These are phyloP conservation scores for Fusarium verrucosum DNA, from an alignment of 2,329 filamentous ascomycete genomes.

Conservation along the genomic window DNA sequence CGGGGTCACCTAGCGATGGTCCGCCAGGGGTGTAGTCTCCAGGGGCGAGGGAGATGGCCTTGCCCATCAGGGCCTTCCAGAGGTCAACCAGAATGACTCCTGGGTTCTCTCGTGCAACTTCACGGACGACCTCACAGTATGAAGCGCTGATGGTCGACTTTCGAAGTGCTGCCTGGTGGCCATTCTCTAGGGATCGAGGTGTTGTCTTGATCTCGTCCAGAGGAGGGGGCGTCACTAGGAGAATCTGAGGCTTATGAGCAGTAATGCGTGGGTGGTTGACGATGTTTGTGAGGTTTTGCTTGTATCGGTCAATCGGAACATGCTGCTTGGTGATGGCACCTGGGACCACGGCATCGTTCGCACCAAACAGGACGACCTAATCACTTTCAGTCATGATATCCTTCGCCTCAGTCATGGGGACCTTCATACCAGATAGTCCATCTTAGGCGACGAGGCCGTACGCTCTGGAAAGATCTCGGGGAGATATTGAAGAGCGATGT, in stretches of 20 bases:
- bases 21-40: slow-evolving; percentile 64
- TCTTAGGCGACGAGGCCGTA: slow-evolving; percentile 59
- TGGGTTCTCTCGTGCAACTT: slow-evolving; percentile 73
- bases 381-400: slow-evolving; percentile 31
- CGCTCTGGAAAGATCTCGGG: slow-evolving; percentile 76
- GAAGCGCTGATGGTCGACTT: slow-evolving; percentile 60
- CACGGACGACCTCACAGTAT: slow-evolving; percentile 69
- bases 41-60: slow-evolving; percentile 67
- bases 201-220: slow-evolving; percentile 77
- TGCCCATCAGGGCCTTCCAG: slow-evolving; percentile 79
- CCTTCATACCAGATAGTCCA: slow-evolving; percentile 71
- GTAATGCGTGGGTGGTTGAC: slow-evolving; percentile 74
- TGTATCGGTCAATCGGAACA: slow-evolving; percentile 79
- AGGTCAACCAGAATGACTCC: slow-evolving; percentile 80
- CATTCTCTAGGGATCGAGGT: slow-evolving; percentile 57
- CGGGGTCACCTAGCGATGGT: slow-evolving; percentile 60
- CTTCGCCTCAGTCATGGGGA: neutral
- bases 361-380: slow-evolving; percentile 83
- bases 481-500: slow-evolving; percentile 75
- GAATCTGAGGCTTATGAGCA: slow-evolving; percentile 75
- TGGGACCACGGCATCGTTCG: slow-evolving; percentile 84
- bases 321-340: slow-evolving; percentile 73
- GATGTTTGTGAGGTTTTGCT: slow-evolving; percentile 75
- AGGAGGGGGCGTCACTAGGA: slow-evolving; percentile 85
- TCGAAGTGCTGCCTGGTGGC: slow-evolving; percentile 56